Percentiles rank a stretch among this genome's conserved stretches.
Evolutionary conservation across 129 eudicot genomes (phyloP).

Genomic region (Tagetes erecta): DNA sequence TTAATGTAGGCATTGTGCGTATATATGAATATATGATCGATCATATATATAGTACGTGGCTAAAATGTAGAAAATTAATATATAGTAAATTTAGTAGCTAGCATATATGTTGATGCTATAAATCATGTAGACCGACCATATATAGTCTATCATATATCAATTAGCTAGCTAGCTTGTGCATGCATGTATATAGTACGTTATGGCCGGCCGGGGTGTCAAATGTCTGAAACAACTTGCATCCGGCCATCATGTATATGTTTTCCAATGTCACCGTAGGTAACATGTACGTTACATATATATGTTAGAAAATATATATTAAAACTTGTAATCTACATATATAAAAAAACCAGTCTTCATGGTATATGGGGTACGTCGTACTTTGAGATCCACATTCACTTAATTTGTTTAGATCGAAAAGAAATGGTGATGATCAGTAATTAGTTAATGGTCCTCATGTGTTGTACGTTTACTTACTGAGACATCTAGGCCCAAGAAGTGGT

Average conservation of each 20-base stretch:
- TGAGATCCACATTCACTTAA: too few species aligned
- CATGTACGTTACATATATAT: too few species aligned
- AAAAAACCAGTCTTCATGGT: too few species aligned
- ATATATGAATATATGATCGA: background rate
- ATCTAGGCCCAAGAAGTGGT: too few species aligned
- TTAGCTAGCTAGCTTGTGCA: background rate
- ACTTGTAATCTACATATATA: too few species aligned
- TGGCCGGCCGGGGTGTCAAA: background rate
- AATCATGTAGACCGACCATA: background rate
- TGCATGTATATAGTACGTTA: background rate
- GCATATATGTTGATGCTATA: too few species aligned
- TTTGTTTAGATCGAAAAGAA: too few species aligned
- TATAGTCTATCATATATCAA: background rate
- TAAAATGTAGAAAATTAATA: background rate
- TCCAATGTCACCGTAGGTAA: background rate
- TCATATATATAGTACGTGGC: conserved; percentile 14
- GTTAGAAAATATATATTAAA: too few species aligned
- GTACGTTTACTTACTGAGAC: too few species aligned
- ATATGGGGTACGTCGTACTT: too few species aligned
- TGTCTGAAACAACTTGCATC: background rate
- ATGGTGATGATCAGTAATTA: too few species aligned
- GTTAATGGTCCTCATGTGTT: too few species aligned
- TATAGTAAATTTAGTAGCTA: background rate
- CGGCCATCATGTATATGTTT: background rate
- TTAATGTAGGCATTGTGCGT: background rate